Conservation (phyloP, 164 flowering plant genomes). For the Stephania yunnanensis region DNA sequence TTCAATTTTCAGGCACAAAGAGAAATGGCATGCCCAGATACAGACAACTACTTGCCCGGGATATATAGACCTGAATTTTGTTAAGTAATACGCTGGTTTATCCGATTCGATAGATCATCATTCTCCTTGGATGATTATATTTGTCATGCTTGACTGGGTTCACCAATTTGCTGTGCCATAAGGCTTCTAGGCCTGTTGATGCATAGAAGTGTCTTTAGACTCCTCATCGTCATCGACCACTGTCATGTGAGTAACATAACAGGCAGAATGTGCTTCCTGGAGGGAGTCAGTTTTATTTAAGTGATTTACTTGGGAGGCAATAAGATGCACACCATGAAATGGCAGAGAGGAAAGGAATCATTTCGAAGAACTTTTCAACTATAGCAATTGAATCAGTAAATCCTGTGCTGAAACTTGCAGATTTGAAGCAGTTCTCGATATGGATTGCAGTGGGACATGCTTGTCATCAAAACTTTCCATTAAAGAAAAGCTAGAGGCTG, state of each 20-base stretch:
- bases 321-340: not conserved
- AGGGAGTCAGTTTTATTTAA: not conserved
- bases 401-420: not conserved
- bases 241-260: not conserved
- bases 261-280: not conserved
- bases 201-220: not conserved
- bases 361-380: no score
- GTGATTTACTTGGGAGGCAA: not conserved
- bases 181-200: not conserved
- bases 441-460: not conserved
- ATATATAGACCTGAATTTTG: not conserved
- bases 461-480: not conserved
- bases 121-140: not conserved
- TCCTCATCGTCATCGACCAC: not conserved
- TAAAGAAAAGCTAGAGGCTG: not conserved
- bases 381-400: no score
- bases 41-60: not conserved
- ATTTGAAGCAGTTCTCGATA: not conserved
- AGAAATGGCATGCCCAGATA: not conserved
- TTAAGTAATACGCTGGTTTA: not conserved
- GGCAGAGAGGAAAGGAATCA: not conserved
- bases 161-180: not conserved
- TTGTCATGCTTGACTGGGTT: not conserved
- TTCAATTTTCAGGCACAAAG: constrained; percentile 64
- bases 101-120: not conserved